Conservation (phyloP, 2,329 filamentous ascomycete species). For the Ceratocystiopsis minuta region DNA sequence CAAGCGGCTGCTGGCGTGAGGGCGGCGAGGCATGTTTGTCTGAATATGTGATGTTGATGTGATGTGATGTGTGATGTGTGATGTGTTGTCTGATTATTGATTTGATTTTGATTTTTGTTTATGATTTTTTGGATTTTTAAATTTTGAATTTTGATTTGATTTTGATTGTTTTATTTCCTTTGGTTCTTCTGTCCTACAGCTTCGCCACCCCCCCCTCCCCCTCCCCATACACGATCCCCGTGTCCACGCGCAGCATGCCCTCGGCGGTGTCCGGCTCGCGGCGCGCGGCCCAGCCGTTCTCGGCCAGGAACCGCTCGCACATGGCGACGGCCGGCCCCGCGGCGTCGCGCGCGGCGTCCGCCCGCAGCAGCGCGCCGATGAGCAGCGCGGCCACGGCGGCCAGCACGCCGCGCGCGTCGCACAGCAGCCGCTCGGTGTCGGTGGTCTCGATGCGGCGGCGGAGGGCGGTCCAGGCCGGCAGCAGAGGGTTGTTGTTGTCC, state of each 20-base stretch:
- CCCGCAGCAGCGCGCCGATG: constrained; percentile 23
- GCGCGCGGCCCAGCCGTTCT: constrained; percentile 13
- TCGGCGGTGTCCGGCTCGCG: constrained; percentile 3
- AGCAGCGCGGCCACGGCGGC: constrained; percentile 26
- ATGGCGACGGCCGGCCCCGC: constrained; percentile 21
- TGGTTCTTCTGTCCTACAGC: not conserved
- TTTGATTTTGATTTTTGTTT: not conserved
- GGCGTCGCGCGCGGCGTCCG: constrained; percentile 21
- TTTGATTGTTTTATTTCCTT: not conserved
- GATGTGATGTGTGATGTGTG: not conserved
- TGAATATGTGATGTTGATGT: not conserved
- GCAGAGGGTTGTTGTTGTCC: constrained; percentile 5
- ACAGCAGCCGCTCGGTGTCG: constrained; percentile 22
- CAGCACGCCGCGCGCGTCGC: constrained; percentile 26
- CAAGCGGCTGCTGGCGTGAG: constrained; percentile 2
- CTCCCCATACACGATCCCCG: constrained; percentile 19
- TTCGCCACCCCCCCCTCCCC: constrained; percentile 1
- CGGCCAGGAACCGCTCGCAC: constrained; percentile 20
- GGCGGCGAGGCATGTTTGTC: too few relatives aligned
- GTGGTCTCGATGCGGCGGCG: constrained; percentile 19
- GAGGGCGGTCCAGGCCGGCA: constrained; percentile 22
- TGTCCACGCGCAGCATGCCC: constrained; percentile 16
- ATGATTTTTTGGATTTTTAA: not conserved
- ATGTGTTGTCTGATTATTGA: not conserved
- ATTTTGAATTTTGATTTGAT: not conserved